Evolutionary conservation across 805 yeast genomes (phyloP).

Genomic region (Millerozyma acaciae): DNA sequence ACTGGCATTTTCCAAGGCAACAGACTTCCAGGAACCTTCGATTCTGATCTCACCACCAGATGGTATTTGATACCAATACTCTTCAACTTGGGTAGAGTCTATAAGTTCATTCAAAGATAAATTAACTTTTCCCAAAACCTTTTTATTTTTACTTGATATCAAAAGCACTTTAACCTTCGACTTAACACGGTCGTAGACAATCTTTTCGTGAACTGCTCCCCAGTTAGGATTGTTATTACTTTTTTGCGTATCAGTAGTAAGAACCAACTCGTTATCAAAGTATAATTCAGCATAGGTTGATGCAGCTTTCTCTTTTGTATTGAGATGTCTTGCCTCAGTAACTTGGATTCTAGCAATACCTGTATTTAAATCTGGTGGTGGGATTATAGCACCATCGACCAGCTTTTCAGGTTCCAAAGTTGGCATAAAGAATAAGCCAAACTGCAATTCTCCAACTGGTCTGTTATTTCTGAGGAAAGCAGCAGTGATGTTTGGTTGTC

Average conservation of each 20-base stretch:
- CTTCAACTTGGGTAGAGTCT: constrained; percentile 74
- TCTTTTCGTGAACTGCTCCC: constrained; percentile 58
- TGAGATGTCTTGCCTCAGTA: constrained; percentile 56
- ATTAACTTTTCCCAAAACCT: constrained; percentile 56
- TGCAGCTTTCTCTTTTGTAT: constrained; percentile 39
- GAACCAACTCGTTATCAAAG: constrained; percentile 56
- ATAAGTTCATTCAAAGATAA: constrained; percentile 61
- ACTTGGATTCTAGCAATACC: constrained; percentile 79
- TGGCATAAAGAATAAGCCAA: constrained; percentile 73
- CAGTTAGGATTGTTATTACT: constrained; percentile 65
- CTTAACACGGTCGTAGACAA: constrained; percentile 68
- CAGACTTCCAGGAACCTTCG: constrained; percentile 81
- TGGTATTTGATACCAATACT: constrained; percentile 69
- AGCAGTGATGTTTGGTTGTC: constrained; percentile 46
- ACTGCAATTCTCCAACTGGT: constrained; percentile 70
- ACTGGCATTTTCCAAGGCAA: constrained; percentile 59
- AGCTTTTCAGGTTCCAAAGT: constrained; percentile 57
- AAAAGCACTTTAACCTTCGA: constrained; percentile 65
- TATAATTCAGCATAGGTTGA: constrained; percentile 69
- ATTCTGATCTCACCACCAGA: constrained; percentile 74
- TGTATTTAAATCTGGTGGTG: constrained; percentile 90
- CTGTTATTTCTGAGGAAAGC: constrained; percentile 77
- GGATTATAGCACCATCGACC: constrained; percentile 78
- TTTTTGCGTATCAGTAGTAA: constrained; percentile 56
- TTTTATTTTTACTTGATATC: constrained; percentile 56